Percentiles rank a stretch among this genome's conserved stretches.
Conservation (phyloP, 805 yeast genomes). For the Hanseniaspora hatyaiensis region DNA sequence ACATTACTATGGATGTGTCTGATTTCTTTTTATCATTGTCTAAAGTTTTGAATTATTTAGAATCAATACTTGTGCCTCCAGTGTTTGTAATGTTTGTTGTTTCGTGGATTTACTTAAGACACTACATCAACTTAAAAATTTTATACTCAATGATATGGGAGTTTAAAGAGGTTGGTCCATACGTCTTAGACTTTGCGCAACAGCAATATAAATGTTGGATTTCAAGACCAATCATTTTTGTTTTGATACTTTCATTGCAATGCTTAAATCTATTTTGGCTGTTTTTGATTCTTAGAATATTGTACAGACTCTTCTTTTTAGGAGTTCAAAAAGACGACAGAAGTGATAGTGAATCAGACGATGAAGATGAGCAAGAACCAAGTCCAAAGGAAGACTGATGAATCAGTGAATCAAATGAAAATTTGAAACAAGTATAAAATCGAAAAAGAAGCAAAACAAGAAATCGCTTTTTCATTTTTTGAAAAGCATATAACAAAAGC, state of each 20-base stretch:
- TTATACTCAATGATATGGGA: slow-evolving; percentile 79
- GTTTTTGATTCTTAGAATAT: slow-evolving; percentile 64
- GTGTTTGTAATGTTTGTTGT: slow-evolving; percentile 56
- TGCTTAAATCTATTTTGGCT: slow-evolving; percentile 83
- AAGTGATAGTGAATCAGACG: slow-evolving; percentile 70
- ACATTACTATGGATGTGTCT: slow-evolving; percentile 90
- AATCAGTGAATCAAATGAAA: no score
- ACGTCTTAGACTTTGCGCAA: slow-evolving; percentile 66
- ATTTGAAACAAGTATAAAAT: no score
- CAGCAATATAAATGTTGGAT: slow-evolving; percentile 96
- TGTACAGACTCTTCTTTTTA: slow-evolving; percentile 48
- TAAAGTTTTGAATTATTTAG: slow-evolving; percentile 77
- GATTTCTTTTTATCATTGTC: slow-evolving; percentile 79
- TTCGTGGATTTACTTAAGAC: slow-evolving; percentile 83
- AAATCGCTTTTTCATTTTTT: no score
- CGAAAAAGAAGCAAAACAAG: slow-evolving; percentile 26
- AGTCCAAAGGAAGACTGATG: no score
- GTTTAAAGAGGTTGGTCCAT: slow-evolving; percentile 75
- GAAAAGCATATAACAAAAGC: no score
- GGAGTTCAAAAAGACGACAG: slow-evolving; percentile 69
- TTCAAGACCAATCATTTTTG: slow-evolving; percentile 80
- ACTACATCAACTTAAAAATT: slow-evolving; percentile 66
- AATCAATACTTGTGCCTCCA: slow-evolving; percentile 50
- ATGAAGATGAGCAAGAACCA: no score
- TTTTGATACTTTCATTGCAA: slow-evolving; percentile 67